phyloP scores from a whole-genome alignment of 805 yeast species.

The Starmerella asiatica region DNA sequence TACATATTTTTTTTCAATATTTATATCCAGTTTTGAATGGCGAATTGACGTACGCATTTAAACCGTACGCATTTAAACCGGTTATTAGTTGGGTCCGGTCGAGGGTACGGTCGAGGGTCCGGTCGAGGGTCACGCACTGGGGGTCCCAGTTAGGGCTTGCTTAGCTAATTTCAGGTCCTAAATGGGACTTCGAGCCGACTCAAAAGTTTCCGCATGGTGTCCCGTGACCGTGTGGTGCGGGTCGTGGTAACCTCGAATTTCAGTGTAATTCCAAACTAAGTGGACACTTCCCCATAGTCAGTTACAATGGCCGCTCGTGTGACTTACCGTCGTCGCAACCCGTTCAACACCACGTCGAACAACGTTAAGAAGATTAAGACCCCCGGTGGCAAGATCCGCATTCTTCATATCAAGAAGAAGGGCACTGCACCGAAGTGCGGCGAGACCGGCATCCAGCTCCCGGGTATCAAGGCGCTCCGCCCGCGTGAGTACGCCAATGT shows the following conservation, averaged over 20 bases:
- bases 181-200: neutral
- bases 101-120: no score
- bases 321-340: constrained; percentile 98
- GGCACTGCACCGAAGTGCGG: constrained; percentile 67
- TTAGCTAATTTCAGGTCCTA: no score
- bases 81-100: no score
- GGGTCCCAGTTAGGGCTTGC: no score
- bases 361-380: constrained; percentile 99
- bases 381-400: constrained; percentile 98
- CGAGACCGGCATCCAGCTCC: constrained; percentile 49
- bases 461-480: constrained; percentile 88
- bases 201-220: neutral
- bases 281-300: neutral
- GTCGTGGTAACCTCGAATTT: neutral
- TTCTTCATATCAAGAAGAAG: constrained; percentile 90
- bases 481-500: constrained; percentile 95
- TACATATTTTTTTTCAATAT: neutral
- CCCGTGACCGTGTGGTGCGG: constrained; percentile 11
- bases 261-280: neutral
- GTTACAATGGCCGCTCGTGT: constrained; percentile 94
- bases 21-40: neutral
- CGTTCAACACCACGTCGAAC: constrained; percentile 99
- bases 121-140: no score
- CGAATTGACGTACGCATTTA: neutral
- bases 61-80: neutral